phyloP scores from a whole-genome alignment of 2,329 filamentous ascomycete species.

The Talaromyces marneffei region DNA sequence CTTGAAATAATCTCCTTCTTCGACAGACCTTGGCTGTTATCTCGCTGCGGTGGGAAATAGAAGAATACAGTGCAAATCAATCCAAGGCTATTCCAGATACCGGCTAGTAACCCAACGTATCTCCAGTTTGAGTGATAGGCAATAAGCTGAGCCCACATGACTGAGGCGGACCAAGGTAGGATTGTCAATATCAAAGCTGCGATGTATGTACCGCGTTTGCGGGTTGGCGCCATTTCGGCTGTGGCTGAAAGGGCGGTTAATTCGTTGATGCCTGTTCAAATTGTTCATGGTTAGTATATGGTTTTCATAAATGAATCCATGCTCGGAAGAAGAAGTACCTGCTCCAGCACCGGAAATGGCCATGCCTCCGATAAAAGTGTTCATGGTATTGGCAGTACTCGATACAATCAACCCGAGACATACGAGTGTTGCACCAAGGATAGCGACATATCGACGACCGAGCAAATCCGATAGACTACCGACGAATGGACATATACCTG shows the following conservation, averaged over 20 bases:
- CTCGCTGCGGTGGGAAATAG: slow-evolving; percentile 42
- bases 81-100: slow-evolving; percentile 39
- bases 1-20: slow-evolving; percentile 38
- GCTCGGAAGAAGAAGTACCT: not conserved
- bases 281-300: not conserved
- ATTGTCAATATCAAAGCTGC: slow-evolving; percentile 57
- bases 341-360: slow-evolving; percentile 59
- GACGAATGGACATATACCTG: slow-evolving; percentile 58
- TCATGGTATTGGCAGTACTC: slow-evolving; percentile 54
- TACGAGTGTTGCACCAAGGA: slow-evolving; percentile 50
- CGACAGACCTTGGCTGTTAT: slow-evolving; percentile 36
- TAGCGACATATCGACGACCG: slow-evolving; percentile 55
- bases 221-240: slow-evolving; percentile 61
- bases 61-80: slow-evolving; percentile 39
- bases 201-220: slow-evolving; percentile 60
- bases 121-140: slow-evolving; percentile 42
- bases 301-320: not conserved
- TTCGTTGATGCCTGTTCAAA: slow-evolving; percentile 54
- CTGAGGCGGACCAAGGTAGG: slow-evolving; percentile 57
- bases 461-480: slow-evolving; percentile 60
- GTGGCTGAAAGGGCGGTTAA: slow-evolving; percentile 63
- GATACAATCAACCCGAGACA: slow-evolving; percentile 56
- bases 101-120: slow-evolving; percentile 40
- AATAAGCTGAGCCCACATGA: slow-evolving; percentile 56
- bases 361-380: slow-evolving; percentile 56